Base-by-base conservation (phyloP, 1,284 basidiomycete genomes). In the Sporisorium exsertum region DNA sequence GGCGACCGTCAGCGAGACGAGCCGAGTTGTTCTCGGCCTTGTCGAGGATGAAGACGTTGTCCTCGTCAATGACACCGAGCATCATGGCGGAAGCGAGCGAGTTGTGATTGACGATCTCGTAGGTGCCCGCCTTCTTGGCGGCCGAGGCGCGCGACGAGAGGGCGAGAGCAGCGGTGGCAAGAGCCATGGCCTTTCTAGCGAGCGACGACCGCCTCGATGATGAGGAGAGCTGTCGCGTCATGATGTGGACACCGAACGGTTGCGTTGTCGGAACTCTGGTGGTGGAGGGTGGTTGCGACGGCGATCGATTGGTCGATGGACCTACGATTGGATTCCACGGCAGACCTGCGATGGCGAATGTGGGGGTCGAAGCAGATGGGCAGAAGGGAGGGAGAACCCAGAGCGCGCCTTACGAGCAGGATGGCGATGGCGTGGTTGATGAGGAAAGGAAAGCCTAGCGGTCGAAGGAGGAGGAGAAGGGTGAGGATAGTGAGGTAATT, bases 21-120 rank as follows among this genome's bases (percentile, higher is more conserved):
- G 52, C n/a, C 12, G 62, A 67, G 75, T 87, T 87, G 72, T 84
- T 82, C 70, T 87, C 86, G 13, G 81, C 83, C 76, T 87, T 87
- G 78, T 87, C 86, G 40, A 87, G 76, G 47, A 87, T 86, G 61
- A 85, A 85, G 42, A 86, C 83, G 45, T 73, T 78, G 49, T 84
- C 58, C 51, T 85, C 76, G 65, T 84, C 78, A 45, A 82, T 72
- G 29, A 85, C 72, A 62, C 79, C 84, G 50, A 85, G 64, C 84
- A 85, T 85, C 84, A 85, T 85, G 58, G 83, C 84, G 29, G 83
- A 84, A 12, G 84, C 84, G 27, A 79, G 65, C 49, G 82, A 81
- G 61, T 84, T 66, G 45, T 62, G 18, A 40, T 74, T 65, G 54
- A 84, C 78, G n/a, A 80, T 64, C 62, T 81, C 77, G 50, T 67